These are phyloP conservation scores for Parascedosporium putredinis DNA, from an alignment of 2,329 filamentous ascomycete species.

Conservation along the genomic window DNA sequence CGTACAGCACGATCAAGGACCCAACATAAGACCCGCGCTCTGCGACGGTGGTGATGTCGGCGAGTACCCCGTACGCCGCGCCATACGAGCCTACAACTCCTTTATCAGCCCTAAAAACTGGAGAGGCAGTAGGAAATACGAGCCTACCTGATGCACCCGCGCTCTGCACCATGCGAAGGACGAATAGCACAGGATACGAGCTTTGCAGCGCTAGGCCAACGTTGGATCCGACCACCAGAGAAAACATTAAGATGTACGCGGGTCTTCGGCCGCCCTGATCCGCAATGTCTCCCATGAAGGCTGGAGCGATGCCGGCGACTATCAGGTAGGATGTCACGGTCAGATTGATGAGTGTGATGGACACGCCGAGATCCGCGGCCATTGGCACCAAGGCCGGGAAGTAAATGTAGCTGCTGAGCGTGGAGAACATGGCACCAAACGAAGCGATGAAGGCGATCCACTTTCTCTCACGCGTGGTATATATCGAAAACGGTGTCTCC, in stretches of 20 bases:
- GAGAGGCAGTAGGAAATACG: too few species aligned
- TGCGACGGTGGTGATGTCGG: constrained; percentile 52
- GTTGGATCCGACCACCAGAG: constrained; percentile 35
- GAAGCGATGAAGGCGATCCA: constrained; percentile 9
- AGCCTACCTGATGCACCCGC: constrained; percentile 35
- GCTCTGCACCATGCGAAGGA: constrained; percentile 46
- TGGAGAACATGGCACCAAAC: constrained; percentile 11
- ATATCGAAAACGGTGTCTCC: too few species aligned
- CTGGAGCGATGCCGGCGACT: constrained; percentile 44
- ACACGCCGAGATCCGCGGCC: constrained; percentile 27
- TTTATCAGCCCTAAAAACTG: too few species aligned
- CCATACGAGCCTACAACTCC: constrained; percentile 48
- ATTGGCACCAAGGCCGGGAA: constrained; percentile 31
- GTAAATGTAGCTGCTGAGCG: constrained; percentile 50
- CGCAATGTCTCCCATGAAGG: constrained; percentile 49
- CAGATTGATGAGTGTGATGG: constrained; percentile 32
- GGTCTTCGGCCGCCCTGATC: constrained; percentile 43
- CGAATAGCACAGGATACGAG: constrained; percentile 38
- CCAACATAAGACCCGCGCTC: constrained; percentile 60
- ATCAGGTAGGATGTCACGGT: constrained; percentile 53
- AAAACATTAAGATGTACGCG: constrained; percentile 41
- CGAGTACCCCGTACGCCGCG: constrained; percentile 54
- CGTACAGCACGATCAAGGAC: too few species aligned
- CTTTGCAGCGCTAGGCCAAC: constrained; percentile 37
- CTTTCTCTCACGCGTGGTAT: too few species aligned